A percentile compares a stretch with the other conserved stretches of the same genome.
Conservation (phyloP, 768 basidiomycete genomes). For the Lactifluus echinatus region DNA sequence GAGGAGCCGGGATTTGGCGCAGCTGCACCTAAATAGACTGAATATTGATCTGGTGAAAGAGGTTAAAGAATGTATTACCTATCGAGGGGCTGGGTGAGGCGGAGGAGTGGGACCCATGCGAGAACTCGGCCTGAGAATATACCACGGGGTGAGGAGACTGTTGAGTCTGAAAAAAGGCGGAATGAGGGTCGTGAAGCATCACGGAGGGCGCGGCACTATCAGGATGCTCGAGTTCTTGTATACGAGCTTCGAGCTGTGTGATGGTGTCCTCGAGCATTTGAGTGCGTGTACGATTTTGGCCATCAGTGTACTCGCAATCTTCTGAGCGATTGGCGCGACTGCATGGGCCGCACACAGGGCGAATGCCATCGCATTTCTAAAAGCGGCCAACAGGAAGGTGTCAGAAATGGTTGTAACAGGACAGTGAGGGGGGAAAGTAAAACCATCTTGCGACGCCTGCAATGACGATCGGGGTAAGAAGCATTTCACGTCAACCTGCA, state of each 20-base stretch:
- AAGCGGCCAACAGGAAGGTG: not conserved
- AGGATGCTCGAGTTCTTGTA: constrained; percentile 26
- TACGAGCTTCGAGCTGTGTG: constrained; percentile 43
- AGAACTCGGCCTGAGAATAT: not conserved
- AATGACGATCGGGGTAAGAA: not conserved
- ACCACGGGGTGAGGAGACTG: constrained; percentile 1
- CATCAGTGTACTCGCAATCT: constrained; percentile 64
- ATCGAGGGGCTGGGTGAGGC: constrained; percentile 9
- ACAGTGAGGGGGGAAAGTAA: not conserved
- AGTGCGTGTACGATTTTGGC: constrained; percentile 48
- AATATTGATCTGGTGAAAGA: not conserved
- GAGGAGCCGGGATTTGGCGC: not conserved
- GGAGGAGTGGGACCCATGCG: constrained; percentile 9
- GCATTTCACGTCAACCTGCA: not conserved
- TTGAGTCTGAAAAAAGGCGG: constrained; percentile 2
- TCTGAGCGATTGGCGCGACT: constrained; percentile 46
- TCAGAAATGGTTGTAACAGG: not conserved
- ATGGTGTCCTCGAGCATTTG: constrained; percentile 52
- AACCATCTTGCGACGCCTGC: constrained; percentile 20
- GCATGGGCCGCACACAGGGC: constrained; percentile 60
- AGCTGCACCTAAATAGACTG: not conserved
- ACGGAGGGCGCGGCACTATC: constrained; percentile 4
- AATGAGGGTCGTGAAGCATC: constrained; percentile 20
- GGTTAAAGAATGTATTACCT: not conserved
- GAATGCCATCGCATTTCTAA: constrained; percentile 57